Evolutionary conservation across 768 basidiomycete genomes (phyloP).

Genomic region (Phallus indusiatus): DNA sequence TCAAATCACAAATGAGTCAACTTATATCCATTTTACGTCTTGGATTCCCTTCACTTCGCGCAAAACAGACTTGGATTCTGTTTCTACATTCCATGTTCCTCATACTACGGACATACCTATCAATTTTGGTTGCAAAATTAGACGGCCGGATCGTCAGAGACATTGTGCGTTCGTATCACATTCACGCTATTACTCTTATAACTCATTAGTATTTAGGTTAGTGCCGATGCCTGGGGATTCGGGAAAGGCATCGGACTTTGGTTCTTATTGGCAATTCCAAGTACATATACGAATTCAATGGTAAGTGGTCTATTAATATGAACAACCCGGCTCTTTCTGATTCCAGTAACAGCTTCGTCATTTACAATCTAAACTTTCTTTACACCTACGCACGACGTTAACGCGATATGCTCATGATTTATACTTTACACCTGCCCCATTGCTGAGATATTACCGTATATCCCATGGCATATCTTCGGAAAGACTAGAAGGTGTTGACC

Average conservation of each 20-base stretch:
- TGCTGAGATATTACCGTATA: constrained; percentile 62
- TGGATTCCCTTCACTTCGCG: constrained; percentile 50
- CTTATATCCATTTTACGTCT: constrained; percentile 69
- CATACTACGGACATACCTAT: constrained; percentile 76
- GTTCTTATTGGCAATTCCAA: constrained; percentile 87
- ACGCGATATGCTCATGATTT: constrained; percentile 89
- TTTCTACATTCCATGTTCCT: constrained; percentile 77
- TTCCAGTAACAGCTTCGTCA: constrained; percentile 60
- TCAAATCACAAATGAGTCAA: constrained; percentile 60
- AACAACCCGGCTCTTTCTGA: neutral
- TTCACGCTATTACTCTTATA: neutral
- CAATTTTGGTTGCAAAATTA: constrained; percentile 76
- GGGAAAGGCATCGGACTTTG: constrained; percentile 72
- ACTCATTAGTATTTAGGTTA: constrained; percentile 34
- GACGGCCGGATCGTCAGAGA: constrained; percentile 88
- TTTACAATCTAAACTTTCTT: constrained; percentile 76
- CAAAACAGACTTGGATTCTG: constrained; percentile 67
- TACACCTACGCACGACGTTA: constrained; percentile 74
- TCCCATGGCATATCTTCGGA: constrained; percentile 22
- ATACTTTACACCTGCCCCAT: constrained; percentile 68
- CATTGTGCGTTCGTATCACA: constrained; percentile 38
- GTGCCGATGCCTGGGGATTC: constrained; percentile 79
- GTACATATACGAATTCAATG: constrained; percentile 95
- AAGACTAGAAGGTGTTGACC: constrained; percentile 62
- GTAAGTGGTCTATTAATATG: constrained; percentile 27